Evolutionary conservation across 129 eudicot species (phyloP).

Genomic region (Erigeron canadensis): DNA sequence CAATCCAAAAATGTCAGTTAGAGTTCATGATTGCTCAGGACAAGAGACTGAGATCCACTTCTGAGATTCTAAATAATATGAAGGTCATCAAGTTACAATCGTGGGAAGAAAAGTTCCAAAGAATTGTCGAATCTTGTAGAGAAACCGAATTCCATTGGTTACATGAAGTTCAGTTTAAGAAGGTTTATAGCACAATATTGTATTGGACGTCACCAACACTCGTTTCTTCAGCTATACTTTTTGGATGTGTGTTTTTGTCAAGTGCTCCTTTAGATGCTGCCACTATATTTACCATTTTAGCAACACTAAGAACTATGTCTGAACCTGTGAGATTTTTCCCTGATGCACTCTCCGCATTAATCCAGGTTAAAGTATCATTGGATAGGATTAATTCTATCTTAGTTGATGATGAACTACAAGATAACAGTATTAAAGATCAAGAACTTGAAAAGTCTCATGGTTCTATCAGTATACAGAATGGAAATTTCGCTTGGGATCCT

Average conservation of each 20-base stretch:
- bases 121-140: conserved; percentile 42
- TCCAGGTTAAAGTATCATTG: conserved; percentile 73
- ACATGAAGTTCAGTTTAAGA: conserved; percentile 37
- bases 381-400: conserved; percentile 60
- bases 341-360: conserved; percentile 56
- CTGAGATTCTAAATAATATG: conserved; percentile 82
- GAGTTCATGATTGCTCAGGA: conserved; percentile 67
- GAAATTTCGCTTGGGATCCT: conserved; percentile 53
- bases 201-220: conserved; percentile 72
- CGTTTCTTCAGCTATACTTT: conserved; percentile 50
- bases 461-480: conserved; percentile 35
- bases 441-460: conserved; percentile 13
- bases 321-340: conserved; percentile 75
- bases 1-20: conserved; percentile 50
- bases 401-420: conserved; percentile 59
- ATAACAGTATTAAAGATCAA: conserved; percentile 12
- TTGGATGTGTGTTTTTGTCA: conserved; percentile 46
- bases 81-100: conserved; percentile 80
- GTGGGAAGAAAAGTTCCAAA: conserved; percentile 74
- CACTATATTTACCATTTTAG: conserved; percentile 63
- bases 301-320: conserved; percentile 55
- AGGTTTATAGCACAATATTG: conserved; percentile 38
- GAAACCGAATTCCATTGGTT: conserved; percentile 58
- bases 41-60: conserved; percentile 56
- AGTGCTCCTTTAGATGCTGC: conserved; percentile 66